phyloP scores from a whole-genome alignment of 2,329 filamentous ascomycete species.

The Mollisiaceae sp. region DNA sequence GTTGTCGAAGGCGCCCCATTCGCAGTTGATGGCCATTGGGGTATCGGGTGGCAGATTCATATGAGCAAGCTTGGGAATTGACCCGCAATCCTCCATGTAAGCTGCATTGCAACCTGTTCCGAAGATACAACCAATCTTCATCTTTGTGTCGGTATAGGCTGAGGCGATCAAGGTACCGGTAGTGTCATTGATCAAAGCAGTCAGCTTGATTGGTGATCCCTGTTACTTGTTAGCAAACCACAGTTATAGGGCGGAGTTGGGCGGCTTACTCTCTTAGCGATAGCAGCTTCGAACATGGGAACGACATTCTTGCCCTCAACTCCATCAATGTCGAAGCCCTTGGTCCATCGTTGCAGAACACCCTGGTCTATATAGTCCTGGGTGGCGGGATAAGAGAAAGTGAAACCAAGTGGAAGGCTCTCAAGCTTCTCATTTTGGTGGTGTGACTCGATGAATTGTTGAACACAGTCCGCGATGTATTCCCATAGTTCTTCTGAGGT shows the following conservation, averaged over 20 bases:
- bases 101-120: conserved; percentile 98
- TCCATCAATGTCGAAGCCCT: conserved; percentile 92
- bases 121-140: conserved; percentile 97
- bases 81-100: conserved; percentile 93
- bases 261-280: conserved; percentile 67
- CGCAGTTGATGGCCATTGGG: conserved; percentile 96
- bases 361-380: conserved; percentile 95
- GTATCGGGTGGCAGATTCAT: conserved; percentile 84
- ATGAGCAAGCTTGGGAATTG: conserved; percentile 91
- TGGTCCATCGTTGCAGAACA: conserved; percentile 93
- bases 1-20: conserved; percentile 97
- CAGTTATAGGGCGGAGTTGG: background rate
- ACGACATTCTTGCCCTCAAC: conserved; percentile 92
- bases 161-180: conserved; percentile 97
- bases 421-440: conserved; percentile 70
- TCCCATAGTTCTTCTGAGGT: conserved; percentile 88
- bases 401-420: conserved; percentile 84
- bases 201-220: conserved; percentile 90
- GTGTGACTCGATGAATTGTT: conserved; percentile 88
- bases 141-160: conserved; percentile 90
- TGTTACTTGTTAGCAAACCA: conserved; percentile 45
- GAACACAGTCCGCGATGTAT: conserved; percentile 90
- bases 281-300: conserved; percentile 80
- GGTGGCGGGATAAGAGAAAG: conserved; percentile 93
- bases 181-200: conserved; percentile 95